These are phyloP conservation scores for Mortierella sp. DNA, from an alignment of 371 early-diverging fungal genomes.

Conservation along the genomic window DNA sequence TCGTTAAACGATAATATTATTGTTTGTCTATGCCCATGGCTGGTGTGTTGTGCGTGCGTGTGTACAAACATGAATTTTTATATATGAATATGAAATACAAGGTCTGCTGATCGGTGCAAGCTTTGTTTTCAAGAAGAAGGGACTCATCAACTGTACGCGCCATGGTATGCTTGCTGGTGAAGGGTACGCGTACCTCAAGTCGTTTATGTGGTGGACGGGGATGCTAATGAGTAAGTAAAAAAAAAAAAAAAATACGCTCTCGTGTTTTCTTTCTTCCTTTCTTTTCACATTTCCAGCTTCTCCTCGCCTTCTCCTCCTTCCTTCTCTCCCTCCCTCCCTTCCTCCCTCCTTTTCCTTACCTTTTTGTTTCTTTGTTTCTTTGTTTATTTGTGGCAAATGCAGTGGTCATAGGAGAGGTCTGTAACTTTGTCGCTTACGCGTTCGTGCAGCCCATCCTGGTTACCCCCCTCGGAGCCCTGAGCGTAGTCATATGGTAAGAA, in stretches of 20 bases:
- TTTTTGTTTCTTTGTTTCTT: neutral
- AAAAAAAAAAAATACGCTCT: too few relatives aligned
- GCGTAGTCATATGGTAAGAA: conserved; percentile 77
- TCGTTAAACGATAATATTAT: too few relatives aligned
- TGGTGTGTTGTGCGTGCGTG: too few relatives aligned
- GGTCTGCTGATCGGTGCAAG: conserved; percentile 90
- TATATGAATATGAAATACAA: conserved; percentile 30
- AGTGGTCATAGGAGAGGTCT: conserved; percentile 88
- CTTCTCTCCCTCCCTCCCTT: too few relatives aligned
- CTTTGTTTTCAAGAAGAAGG: conserved; percentile 96
- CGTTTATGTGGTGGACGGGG: conserved; percentile 95
- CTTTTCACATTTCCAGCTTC: too few relatives aligned
- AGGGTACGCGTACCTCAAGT: conserved; percentile 85
- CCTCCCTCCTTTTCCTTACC: neutral
- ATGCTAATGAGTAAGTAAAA: conserved; percentile 77
- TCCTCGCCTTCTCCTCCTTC: neutral
- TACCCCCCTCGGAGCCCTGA: conserved; percentile 93
- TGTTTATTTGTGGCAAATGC: neutral
- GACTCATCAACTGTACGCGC: conserved; percentile 71
- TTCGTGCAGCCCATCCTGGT: conserved; percentile 95
- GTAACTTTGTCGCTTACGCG: conserved; percentile 96
- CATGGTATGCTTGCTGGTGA: conserved; percentile 82
- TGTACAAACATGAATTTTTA: too few relatives aligned
- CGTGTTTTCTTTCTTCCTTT: neutral
- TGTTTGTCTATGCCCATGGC: too few relatives aligned